Conservation (phyloP, 2,329 filamentous ascomycete species). For the Cytospora piceicola region DNA sequence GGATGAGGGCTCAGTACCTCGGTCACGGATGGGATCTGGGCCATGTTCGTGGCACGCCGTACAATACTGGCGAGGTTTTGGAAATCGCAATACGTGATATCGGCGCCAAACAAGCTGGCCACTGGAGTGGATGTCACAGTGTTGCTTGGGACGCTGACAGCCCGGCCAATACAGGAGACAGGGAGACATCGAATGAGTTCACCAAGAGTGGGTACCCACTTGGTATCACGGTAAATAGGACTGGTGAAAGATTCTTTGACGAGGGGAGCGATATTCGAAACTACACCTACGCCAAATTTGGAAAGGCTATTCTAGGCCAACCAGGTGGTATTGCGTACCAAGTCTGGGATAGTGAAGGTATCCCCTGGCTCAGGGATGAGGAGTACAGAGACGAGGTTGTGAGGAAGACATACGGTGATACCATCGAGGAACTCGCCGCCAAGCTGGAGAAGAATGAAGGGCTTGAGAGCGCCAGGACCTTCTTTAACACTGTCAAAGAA, state of each 20-base stretch:
- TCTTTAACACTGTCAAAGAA: constrained; percentile 55
- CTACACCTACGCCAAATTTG: constrained; percentile 70
- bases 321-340: constrained; percentile 64
- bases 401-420: constrained; percentile 52
- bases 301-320: constrained; percentile 63
- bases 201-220: constrained; percentile 72
- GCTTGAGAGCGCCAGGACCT: constrained; percentile 48
- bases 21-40: constrained; percentile 67
- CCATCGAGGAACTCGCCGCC: constrained; percentile 59
- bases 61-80: constrained; percentile 64
- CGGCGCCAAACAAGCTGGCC: constrained; percentile 55
- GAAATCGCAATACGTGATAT: constrained; percentile 55
- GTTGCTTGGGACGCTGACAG: constrained; percentile 69
- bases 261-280: constrained; percentile 69
- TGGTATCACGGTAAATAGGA: constrained; percentile 65
- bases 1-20: constrained; percentile 56
- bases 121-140: constrained; percentile 69
- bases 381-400: constrained; percentile 66
- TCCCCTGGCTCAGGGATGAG: constrained; percentile 59
- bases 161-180: constrained; percentile 56
- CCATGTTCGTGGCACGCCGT: constrained; percentile 64
- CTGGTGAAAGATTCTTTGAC: constrained; percentile 66
- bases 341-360: constrained; percentile 61
- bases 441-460: constrained; percentile 50
- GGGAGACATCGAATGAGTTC: constrained; percentile 65